phyloP scores from a whole-genome alignment of 2,329 filamentous ascomycete species.

The Fusarium domesticum region DNA sequence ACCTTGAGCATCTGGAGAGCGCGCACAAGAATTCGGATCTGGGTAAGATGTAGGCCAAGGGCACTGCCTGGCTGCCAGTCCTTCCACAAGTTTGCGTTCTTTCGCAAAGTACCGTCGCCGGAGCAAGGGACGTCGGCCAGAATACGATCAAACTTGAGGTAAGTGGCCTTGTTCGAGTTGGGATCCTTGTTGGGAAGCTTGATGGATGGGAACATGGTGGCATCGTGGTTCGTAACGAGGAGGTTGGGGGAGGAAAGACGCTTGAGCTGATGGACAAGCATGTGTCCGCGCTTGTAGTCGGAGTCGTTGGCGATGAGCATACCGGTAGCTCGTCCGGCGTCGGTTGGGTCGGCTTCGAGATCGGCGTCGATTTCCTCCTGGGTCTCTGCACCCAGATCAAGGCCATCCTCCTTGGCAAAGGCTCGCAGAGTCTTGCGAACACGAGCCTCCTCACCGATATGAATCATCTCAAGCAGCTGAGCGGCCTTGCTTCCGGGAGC shows the following conservation, averaged over 20 bases:
- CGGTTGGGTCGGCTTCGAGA: conserved; percentile 58
- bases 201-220: conserved; percentile 90
- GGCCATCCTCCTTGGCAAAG: conserved; percentile 59
- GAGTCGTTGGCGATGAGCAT: conserved; percentile 93
- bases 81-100: conserved; percentile 92
- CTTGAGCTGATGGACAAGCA: conserved; percentile 97
- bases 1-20: conserved; percentile 95
- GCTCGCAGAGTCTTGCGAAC: conserved; percentile 68
- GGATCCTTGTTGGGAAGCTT: conserved; percentile 64
- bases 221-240: conserved; percentile 96
- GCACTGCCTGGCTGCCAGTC: conserved; percentile 90
- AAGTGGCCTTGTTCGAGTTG: conserved; percentile 57
- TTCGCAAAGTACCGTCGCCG: conserved; percentile 88
- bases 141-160: conserved; percentile 95
- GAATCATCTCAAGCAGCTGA: conserved; percentile 91
- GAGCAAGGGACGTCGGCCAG: conserved; percentile 96
- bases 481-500: conserved; percentile 96
- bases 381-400: conserved; percentile 48
- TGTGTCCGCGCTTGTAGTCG: conserved; percentile 94
- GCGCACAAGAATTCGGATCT: conserved; percentile 84
- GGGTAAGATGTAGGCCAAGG: conserved; percentile 80
- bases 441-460: conserved; percentile 84
- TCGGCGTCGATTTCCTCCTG: conserved; percentile 48
- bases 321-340: conserved; percentile 85
- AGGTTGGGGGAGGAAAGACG: conserved; percentile 93